These are phyloP conservation scores for Globisporangium paroecandrum DNA, from an alignment of 352 stramenopile genomes.

Conservation along the genomic window DNA sequence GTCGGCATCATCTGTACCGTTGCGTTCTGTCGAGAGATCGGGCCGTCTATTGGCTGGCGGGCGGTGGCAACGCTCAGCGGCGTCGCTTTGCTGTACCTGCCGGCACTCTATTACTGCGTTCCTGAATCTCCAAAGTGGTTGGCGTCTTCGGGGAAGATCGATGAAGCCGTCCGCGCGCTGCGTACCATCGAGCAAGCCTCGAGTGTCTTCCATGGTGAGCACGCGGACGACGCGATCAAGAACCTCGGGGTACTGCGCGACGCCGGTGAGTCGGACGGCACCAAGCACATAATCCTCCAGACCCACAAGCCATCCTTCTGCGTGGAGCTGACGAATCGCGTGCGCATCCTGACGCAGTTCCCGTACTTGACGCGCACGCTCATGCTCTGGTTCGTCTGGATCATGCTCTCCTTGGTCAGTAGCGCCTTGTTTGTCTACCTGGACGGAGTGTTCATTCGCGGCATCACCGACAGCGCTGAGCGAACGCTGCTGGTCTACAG, in stretches of 20 bases:
- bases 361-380: slow-evolving; percentile 11
- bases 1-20: slow-evolving; percentile 13
- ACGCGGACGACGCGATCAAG: slow-evolving; percentile 2
- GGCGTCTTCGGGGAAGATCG: not conserved
- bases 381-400: slow-evolving; percentile 8
- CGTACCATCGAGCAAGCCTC: slow-evolving; percentile 4
- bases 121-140: slow-evolving; percentile 14
- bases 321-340: not conserved
- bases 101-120: not conserved
- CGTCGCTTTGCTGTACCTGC: slow-evolving; percentile 2
- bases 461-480: not conserved
- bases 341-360: not conserved
- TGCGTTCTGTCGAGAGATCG: not conserved
- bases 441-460: not conserved
- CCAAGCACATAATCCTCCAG: not conserved
- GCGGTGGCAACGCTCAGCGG: not conserved
- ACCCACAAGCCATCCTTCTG: not conserved
- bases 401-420: not conserved
- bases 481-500: slow-evolving; percentile 1
- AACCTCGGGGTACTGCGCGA: not conserved
- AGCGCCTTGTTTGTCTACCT: not conserved
- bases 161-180: slow-evolving; percentile 12
- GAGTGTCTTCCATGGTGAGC: not conserved
- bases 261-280: not conserved
- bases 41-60: slow-evolving; percentile 3